Evolutionary conservation across 108 stramenopile species (phyloP).

Genomic region (Licmophora abbreviata): DNA sequence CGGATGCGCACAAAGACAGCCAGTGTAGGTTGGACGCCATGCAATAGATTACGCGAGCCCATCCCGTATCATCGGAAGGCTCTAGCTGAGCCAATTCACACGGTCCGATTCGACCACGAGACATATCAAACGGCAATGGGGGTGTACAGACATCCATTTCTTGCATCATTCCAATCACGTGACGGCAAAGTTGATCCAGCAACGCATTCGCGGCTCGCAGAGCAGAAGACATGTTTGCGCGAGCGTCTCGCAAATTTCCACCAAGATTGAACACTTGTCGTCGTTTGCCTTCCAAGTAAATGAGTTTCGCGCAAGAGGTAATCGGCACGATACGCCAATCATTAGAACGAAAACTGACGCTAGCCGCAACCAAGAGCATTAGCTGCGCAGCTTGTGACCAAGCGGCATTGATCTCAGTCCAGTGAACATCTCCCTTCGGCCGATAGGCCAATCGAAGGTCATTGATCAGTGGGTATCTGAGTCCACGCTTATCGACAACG

Average conservation of each 20-base stretch:
- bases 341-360: constrained; percentile 25
- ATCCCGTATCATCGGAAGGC: constrained; percentile 29
- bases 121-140: constrained; percentile 26
- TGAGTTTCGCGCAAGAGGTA: constrained; percentile 48
- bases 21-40: constrained; percentile 43
- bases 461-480: constrained; percentile 57
- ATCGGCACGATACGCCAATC: constrained; percentile 55
- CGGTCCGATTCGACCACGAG: constrained; percentile 29
- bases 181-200: constrained; percentile 30
- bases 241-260: not conserved
- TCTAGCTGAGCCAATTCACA: constrained; percentile 19
- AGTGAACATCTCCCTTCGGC: constrained; percentile 36
- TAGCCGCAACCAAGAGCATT: constrained; percentile 26
- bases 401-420: constrained; percentile 32
- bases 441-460: constrained; percentile 43
- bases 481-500: constrained; percentile 38
- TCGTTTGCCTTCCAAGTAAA: constrained; percentile 25
- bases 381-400: constrained; percentile 56
- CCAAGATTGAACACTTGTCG: constrained; percentile 2
- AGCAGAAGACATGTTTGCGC: constrained; percentile 6
- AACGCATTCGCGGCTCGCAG: constrained; percentile 44
- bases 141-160: not conserved
- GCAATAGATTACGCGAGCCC: constrained; percentile 40
- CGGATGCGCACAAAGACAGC: constrained; percentile 32
- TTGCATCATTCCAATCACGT: constrained; percentile 8